Percentiles rank a stretch among this genome's conserved stretches.
Evolutionary conservation across 139 green algal species (phyloP).

Genomic region (Chlamydomonas schloesseri): DNA sequence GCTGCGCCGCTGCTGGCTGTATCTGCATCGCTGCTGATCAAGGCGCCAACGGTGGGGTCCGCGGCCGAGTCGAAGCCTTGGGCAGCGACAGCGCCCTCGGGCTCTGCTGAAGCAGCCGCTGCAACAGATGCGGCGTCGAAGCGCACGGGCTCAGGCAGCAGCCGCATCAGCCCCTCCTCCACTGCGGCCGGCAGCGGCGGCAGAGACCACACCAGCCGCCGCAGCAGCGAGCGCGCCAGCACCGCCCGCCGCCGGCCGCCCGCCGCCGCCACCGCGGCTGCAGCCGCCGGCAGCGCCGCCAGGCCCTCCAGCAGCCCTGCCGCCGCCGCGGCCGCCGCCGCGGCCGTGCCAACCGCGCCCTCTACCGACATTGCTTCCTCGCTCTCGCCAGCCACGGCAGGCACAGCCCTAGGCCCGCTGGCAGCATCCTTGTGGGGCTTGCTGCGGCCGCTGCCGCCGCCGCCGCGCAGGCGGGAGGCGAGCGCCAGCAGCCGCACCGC

Average conservation of each 20-base stretch:
- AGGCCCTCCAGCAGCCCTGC: not conserved
- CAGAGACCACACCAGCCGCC: not conserved
- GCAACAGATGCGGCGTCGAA: not conserved
- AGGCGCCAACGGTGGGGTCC: no score
- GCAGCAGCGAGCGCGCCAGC: slow-evolving; percentile 15
- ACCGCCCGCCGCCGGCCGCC: not conserved
- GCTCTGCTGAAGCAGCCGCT: not conserved
- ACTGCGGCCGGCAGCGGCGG: slow-evolving; percentile 30
- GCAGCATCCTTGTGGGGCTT: no score
- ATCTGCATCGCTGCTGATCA: not conserved
- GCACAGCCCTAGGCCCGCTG: no score
- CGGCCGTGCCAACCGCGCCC: not conserved
- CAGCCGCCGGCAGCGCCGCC: no score
- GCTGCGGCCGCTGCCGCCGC: no score
- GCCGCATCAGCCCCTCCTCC: not conserved
- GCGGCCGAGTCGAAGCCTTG: no score
- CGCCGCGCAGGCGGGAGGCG: no score
- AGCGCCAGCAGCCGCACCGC: no score
- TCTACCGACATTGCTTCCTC: no score
- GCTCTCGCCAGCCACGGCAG: no score
- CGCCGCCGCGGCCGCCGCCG: not conserved
- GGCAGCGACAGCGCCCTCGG: not conserved
- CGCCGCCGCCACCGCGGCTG: not conserved
- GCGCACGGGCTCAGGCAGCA: slow-evolving; percentile 10
- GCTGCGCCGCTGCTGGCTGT: not conserved